Evolutionary conservation across 495 filamentous ascomycete species (phyloP).

Genomic region (Penicillium goetzii): DNA sequence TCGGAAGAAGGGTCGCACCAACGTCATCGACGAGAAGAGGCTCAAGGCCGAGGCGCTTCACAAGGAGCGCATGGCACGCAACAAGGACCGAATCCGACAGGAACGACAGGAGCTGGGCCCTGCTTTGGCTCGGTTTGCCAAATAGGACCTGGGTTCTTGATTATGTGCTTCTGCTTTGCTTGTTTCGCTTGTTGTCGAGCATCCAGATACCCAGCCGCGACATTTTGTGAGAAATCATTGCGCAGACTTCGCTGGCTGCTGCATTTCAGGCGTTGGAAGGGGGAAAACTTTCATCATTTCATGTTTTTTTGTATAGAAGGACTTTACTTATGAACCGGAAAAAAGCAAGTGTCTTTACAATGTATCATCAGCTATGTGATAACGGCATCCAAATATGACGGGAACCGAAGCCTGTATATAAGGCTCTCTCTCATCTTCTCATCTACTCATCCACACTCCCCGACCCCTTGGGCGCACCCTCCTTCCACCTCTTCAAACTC

Average conservation of each 20-base stretch:
- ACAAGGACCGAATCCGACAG: constrained; percentile 65
- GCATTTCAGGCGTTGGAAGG: constrained; percentile 40
- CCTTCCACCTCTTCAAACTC: constrained; percentile 56
- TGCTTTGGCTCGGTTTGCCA: constrained; percentile 71
- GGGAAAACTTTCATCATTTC: constrained; percentile 19
- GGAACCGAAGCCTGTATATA: neutral
- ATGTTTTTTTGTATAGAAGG: constrained; percentile 25
- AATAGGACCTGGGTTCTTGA: constrained; percentile 37
- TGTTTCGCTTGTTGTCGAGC: constrained; percentile 23
- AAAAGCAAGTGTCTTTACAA: constrained; percentile 26
- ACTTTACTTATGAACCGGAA: constrained; percentile 13
- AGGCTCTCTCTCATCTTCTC: neutral
- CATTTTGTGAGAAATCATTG: constrained; percentile 21
- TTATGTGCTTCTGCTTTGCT: constrained; percentile 30
- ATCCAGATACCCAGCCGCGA: constrained; percentile 30
- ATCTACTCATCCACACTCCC: constrained; percentile 45
- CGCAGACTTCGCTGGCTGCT: constrained; percentile 25
- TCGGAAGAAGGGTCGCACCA: constrained; percentile 84
- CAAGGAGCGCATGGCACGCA: constrained; percentile 63
- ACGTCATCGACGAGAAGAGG: constrained; percentile 88
- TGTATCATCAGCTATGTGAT: constrained; percentile 17
- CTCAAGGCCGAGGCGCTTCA: constrained; percentile 68
- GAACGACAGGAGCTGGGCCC: constrained; percentile 68
- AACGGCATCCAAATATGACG: neutral
- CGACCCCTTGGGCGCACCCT: constrained; percentile 52